Conservation (phyloP, 306 rosid species). For the Quercus alba region DNA sequence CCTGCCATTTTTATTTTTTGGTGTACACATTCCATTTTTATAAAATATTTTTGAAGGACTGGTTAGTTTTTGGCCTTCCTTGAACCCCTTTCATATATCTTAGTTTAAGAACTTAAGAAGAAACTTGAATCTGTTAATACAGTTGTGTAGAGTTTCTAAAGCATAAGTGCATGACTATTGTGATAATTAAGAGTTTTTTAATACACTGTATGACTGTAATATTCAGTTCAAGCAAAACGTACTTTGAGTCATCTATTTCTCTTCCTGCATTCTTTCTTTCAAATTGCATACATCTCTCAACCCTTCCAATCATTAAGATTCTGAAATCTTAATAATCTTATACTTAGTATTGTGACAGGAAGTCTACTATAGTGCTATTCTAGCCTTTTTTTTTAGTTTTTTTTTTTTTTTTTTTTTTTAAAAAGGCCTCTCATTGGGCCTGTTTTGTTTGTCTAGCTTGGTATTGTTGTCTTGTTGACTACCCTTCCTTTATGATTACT, state of each 20-base stretch:
- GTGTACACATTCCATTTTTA: not conserved
- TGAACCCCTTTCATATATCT: not conserved
- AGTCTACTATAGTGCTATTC: not conserved
- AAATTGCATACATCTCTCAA: too few species aligned
- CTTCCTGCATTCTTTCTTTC: too few species aligned
- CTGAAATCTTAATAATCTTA: too few species aligned
- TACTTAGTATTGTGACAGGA: too few species aligned
- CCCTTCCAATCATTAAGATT: too few species aligned
- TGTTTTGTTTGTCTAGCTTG: not conserved
- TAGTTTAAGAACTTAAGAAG: not conserved
- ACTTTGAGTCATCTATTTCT: too few species aligned
- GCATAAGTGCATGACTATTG: too few species aligned
- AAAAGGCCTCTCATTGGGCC: not conserved
- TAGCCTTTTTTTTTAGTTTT: not conserved
- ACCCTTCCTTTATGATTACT: slow-evolving; percentile 4
- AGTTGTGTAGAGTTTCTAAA: too few species aligned
- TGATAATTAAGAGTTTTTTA: too few species aligned
- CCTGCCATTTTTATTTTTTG: not conserved
- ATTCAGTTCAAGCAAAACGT: too few species aligned
- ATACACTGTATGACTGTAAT: too few species aligned
- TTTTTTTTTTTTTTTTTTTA: too few species aligned
- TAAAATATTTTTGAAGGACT: not conserved
- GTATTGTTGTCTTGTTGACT: not conserved
- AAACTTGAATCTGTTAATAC: not conserved
- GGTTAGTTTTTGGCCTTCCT: not conserved